These are phyloP conservation scores for Kodamaea plutei DNA, from an alignment of 1,139 yeast genomes.

Conservation along the genomic window DNA sequence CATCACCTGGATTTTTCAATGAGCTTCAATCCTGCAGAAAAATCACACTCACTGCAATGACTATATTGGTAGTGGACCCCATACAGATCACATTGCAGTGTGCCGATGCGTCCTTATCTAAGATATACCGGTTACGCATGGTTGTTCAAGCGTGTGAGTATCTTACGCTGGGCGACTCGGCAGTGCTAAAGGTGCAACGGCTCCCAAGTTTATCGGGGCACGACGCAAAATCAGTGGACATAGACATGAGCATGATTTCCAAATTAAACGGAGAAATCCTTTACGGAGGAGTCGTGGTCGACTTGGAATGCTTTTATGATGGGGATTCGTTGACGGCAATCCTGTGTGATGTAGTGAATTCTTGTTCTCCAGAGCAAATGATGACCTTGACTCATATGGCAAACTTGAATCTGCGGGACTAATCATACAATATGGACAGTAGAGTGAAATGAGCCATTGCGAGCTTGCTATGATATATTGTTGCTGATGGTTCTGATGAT, in stretches of 20 bases:
- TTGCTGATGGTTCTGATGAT: no score
- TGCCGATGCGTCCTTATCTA: slow-evolving; percentile 22
- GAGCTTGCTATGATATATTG: no score
- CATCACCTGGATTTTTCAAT: background rate
- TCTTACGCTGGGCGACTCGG: background rate
- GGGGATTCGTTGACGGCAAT: slow-evolving; percentile 18
- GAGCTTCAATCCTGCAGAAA: no score
- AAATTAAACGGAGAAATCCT: no score
- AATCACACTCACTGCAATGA: no score
- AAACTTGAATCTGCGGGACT: no score
- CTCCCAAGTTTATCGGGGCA: no score
- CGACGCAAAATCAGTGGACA: no score
- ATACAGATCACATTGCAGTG: slow-evolving; percentile 15
- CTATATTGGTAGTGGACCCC: slow-evolving; percentile 28
- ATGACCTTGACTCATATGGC: slow-evolving; percentile 13
- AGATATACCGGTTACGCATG: slow-evolving; percentile 23
- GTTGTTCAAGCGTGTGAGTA: slow-evolving; percentile 28
- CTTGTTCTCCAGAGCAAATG: slow-evolving; percentile 6
- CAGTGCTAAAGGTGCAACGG: background rate
- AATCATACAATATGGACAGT: no score
- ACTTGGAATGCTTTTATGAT: slow-evolving; percentile 17
- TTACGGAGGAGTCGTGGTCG: slow-evolving; percentile 10
- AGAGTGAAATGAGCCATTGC: no score
- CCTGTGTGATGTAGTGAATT: slow-evolving; percentile 16
- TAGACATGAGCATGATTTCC: no score